Conservation (phyloP, 768 basidiomycete species). For the Crucibulum laeve region DNA sequence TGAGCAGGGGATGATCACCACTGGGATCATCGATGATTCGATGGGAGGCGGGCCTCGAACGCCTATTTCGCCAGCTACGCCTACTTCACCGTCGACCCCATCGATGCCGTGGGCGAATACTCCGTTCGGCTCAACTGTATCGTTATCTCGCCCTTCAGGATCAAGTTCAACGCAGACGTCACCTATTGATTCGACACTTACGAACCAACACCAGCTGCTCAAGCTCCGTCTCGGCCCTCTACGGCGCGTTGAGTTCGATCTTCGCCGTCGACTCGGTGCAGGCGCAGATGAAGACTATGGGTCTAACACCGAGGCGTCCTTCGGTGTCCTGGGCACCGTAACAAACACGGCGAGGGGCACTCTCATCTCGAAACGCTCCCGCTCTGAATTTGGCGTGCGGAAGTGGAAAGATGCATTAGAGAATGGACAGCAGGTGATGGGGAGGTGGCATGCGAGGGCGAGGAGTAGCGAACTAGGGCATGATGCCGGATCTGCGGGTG, state of each 20-base stretch:
- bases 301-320: slow-evolving; percentile 5
- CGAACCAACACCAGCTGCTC: slow-evolving; percentile 29
- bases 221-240: slow-evolving; percentile 34
- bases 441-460: neutral
- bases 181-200: no score
- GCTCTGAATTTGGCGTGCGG: slow-evolving; percentile 23
- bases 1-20: no score
- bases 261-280: slow-evolving; percentile 33
- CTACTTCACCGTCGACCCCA: no score
- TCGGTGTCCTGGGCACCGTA: no score
- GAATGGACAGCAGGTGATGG: slow-evolving; percentile 3
- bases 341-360: slow-evolving; percentile 4
- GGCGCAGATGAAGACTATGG: slow-evolving; percentile 26
- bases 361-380: slow-evolving; percentile 1
- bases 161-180: no score
- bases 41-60: no score
- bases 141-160: no score
- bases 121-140: no score
- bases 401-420: slow-evolving; percentile 19
- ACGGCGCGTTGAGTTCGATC: slow-evolving; percentile 33
- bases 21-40: no score
- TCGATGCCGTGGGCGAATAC: no score
- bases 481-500: neutral
- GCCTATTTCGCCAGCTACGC: no score
- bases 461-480: slow-evolving; percentile 3